Evolutionary conservation across 306 rosid species (phyloP), one percentile per base, ranked within the genome.

Genomic region (Pterocarpus santalinus): DNA sequence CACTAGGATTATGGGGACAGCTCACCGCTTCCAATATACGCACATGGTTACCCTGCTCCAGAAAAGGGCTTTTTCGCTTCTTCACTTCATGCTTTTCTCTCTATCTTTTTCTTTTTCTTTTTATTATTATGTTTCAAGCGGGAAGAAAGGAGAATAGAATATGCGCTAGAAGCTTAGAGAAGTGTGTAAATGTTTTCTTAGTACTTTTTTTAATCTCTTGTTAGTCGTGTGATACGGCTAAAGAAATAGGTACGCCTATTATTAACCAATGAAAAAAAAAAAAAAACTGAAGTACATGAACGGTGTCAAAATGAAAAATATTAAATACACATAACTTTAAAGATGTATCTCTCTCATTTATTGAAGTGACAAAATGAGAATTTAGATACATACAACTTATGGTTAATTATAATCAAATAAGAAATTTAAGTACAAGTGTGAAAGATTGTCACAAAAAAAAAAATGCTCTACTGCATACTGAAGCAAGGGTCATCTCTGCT

Each of bases 41-140:
- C 92, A 87, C 92, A 87, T 87, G 94, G 33, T 69, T 46, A 13
- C 74, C 68, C 32, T 16, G 11, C 36, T 47, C 16, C 65, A 34
- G 38, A 78, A 78, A 85, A 9, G 35, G 49, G 28, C 34, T 64
- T 52, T 75, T 47, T 47, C 4, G 5, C 46, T 60, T 28, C 65
- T 65, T 78, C 35, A 36, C 17, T 8, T 36, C 16, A 7, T 8
- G 32, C 43, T 14, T 67, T 51, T 51, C 39, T 64, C 47, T 43
- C 12, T 43, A 4, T 4, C 5, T 7, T 75, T 52, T 49, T 62
- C 62, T 7, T 75, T 52, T 49, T 62, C 62, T 16, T 3, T 43
- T 43, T 76, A 22, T 22, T 22, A 22, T 64, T 13, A 16, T 75
- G 35, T 46, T 46, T 34, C 2, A 14, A 47, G 62, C 36, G 47